Evolutionary conservation across 2,329 filamentous ascomycete species (phyloP), one percentile per base, ranked within the genome.

Genomic region (Aspergillus unguis): DNA sequence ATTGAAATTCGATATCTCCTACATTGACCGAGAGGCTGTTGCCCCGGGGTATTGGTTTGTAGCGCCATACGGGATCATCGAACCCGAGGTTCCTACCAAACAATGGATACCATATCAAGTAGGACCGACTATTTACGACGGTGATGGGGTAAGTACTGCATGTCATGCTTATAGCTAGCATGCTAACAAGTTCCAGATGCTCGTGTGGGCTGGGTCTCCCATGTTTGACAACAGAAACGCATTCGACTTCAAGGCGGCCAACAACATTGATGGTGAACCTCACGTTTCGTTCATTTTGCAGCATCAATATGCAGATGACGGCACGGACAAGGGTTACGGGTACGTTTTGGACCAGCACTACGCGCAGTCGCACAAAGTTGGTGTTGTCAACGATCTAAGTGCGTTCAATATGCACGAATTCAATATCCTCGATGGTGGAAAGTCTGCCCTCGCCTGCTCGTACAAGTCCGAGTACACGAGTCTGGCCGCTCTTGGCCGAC

Each of bases 41-140:
- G 67, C 68, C 8, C 75, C 76, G 1, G 77, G 77, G 7, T 79
- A 78, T 64, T 75, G 76, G 59, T 79, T 79, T 59, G 67, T 77
- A 44, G 73, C 75, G 5, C 76, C 77, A 4, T 79, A 78, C 61
- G 59, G 56, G 36, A 46, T 50, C 10, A 58, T 65, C 44, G 54
- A 57, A 1, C 61, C 58, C 6, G 64, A 68, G 41, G 32, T 48
- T 17, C 57, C 58, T 17, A 62, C 63, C 25, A 57, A 65, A 35
- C 61, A 60, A 41, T 66, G 59, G 56, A 67, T 72, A 48, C 74
- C 75, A 44, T 65, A 71, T 55, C 75, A 78, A 61, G 68, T 75
- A 37, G 75, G 76, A 5, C 72, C 77, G 27, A 73, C 79, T 58
- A 79, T 79, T 35, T 79, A 77, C 59, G 77, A 79, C 62, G 75